phyloP scores from a whole-genome alignment of 805 yeast genomes.

The Millerago galiae region DNA sequence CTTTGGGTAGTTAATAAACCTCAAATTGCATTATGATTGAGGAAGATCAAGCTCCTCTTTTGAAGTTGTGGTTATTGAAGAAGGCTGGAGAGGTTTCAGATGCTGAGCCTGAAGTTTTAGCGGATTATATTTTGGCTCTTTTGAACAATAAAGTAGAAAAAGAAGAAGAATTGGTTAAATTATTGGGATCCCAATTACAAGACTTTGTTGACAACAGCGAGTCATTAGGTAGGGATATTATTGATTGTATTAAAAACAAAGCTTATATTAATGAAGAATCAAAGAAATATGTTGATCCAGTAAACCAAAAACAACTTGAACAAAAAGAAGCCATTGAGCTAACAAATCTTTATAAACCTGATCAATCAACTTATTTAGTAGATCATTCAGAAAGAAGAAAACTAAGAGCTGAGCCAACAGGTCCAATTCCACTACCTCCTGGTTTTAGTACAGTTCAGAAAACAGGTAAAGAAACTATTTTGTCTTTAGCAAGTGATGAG shows the following conservation, averaged over 20 bases:
- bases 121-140: constrained; percentile 39
- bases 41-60: constrained; percentile 8
- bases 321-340: constrained; percentile 7
- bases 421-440: not conserved
- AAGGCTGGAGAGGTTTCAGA: constrained; percentile 25
- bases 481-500: not conserved
- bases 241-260: constrained; percentile 18
- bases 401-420: not conserved
- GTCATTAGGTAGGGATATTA: constrained; percentile 22
- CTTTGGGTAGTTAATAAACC: too few relatives aligned
- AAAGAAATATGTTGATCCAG: not conserved
- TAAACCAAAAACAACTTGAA: constrained; percentile 4
- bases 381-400: constrained; percentile 9
- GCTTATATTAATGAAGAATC: constrained; percentile 2
- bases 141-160: constrained; percentile 32
- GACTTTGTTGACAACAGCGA: constrained; percentile 33
- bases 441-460: not conserved
- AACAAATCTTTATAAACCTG: constrained; percentile 11
- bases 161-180: constrained; percentile 26
- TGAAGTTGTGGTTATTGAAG: constrained; percentile 25
- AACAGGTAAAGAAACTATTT: not conserved
- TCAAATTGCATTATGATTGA: constrained; percentile 7
- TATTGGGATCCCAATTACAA: constrained; percentile 29
- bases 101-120: constrained; percentile 35
- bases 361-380: constrained; percentile 8